These are phyloP conservation scores for Ophiostoma australiae DNA, from an alignment of 2,329 filamentous ascomycete genomes.

Conservation along the genomic window DNA sequence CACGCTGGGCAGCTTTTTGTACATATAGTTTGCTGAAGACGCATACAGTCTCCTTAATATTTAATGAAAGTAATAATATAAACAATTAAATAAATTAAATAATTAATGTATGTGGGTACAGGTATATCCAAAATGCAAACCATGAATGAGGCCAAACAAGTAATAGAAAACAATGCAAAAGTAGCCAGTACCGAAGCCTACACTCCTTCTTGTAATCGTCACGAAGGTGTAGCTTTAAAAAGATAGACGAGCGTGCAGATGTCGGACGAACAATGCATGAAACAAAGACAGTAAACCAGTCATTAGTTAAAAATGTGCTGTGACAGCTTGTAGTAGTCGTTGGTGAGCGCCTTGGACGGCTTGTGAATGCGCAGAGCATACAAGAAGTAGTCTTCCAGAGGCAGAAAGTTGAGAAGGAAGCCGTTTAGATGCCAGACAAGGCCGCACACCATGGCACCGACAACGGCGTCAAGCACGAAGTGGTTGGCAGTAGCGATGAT, in stretches of 20 bases:
- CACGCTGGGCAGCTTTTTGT: neutral
- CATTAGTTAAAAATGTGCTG: neutral
- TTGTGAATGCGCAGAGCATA: constrained; percentile 37
- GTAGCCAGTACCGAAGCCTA: neutral
- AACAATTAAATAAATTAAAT: neutral
- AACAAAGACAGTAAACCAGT: neutral
- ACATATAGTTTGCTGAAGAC: neutral
- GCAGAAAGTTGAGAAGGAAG: constrained; percentile 57
- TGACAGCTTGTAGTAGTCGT: constrained; percentile 14
- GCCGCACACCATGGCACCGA: constrained; percentile 59
- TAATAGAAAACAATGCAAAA: neutral
- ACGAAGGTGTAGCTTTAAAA: neutral
- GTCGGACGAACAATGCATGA: neutral
- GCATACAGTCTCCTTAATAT: neutral
- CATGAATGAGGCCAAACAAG: neutral
- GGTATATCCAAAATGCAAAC: neutral
- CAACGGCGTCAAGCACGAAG: constrained; percentile 66
- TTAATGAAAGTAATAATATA: neutral
- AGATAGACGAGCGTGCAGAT: neutral
- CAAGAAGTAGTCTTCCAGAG: constrained; percentile 61
- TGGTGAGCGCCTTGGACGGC: constrained; percentile 17
- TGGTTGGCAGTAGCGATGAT: constrained; percentile 71
- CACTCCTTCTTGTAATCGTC: neutral
- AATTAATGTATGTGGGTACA: too few species aligned
- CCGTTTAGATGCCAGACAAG: constrained; percentile 56